Evolutionary conservation across 805 yeast genomes (phyloP).

Genomic region (Grigorovia yakushimaensis): DNA sequence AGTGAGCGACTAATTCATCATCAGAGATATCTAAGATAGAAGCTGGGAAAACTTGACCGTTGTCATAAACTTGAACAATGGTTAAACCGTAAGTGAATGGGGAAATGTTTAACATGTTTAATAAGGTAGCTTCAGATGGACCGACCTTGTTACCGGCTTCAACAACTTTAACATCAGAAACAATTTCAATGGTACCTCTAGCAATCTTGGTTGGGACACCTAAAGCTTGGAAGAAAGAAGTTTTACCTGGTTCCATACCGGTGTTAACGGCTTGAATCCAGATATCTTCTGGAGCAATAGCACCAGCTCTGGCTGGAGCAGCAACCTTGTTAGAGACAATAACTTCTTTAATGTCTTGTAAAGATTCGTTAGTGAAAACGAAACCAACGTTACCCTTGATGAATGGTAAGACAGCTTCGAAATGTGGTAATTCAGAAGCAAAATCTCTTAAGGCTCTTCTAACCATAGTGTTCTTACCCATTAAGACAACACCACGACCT

Average conservation of each 20-base stretch:
- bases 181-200: slow-evolving; percentile 99
- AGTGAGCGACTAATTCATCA: slow-evolving; percentile 88
- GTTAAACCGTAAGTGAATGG: slow-evolving; percentile 99
- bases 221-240: slow-evolving; percentile 99
- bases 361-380: slow-evolving; percentile 96
- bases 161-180: slow-evolving; percentile 93
- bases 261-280: slow-evolving; percentile 99
- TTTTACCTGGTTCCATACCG: slow-evolving; percentile 99
- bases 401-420: slow-evolving; percentile 88
- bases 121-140: slow-evolving; percentile 96
- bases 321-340: slow-evolving; percentile 91
- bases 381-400: slow-evolving; percentile 99
- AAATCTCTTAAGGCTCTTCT: slow-evolving; percentile 99
- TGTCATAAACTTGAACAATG: slow-evolving; percentile 94
- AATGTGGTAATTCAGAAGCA: slow-evolving; percentile 88
- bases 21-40: slow-evolving; percentile 97
- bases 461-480: slow-evolving; percentile 99
- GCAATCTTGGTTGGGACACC: slow-evolving; percentile 99
- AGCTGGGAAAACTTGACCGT: slow-evolving; percentile 97
- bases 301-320: slow-evolving; percentile 99
- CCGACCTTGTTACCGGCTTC: slow-evolving; percentile 83
- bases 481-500: slow-evolving; percentile 87
- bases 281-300: slow-evolving; percentile 95
- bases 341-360: slow-evolving; percentile 83
- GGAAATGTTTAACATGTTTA: slow-evolving; percentile 99